phyloP scores from a whole-genome alignment of 257 asterid genomes.

The Plantago ovata region DNA sequence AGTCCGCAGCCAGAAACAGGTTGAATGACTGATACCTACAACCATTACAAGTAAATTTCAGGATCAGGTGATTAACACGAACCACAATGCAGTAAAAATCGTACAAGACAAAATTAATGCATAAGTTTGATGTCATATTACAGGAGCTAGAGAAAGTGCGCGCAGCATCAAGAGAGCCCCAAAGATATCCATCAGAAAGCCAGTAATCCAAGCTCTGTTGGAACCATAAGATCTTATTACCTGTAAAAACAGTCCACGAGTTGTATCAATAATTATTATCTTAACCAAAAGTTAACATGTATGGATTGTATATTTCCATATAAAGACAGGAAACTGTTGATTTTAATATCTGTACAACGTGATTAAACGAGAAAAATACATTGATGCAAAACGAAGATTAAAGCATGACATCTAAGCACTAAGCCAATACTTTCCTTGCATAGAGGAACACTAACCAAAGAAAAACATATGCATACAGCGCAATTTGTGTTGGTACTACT shows the following conservation, averaged over 20 bases:
- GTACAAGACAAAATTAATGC: background rate
- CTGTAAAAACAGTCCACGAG: constrained; percentile 35
- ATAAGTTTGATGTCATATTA: constrained; percentile 26
- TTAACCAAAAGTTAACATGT: background rate
- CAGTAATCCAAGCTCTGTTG: constrained; percentile 76
- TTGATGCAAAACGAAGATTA: background rate
- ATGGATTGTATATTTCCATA: too few relatives aligned
- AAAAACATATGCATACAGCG: background rate
- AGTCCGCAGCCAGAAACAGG: constrained; percentile 99
- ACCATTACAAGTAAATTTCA: constrained; percentile 4
- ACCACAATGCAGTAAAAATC: background rate
- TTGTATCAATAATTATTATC: background rate
- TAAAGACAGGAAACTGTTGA: background rate
- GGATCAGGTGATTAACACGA: constrained; percentile 8
- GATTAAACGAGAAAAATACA: background rate
- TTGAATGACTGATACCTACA: constrained; percentile 90
- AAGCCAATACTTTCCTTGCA: constrained; percentile 3
- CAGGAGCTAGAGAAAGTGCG: constrained; percentile 96
- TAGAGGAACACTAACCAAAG: constrained; percentile 2
- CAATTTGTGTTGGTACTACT: background rate
- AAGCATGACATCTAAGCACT: background rate
- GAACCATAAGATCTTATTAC: constrained; percentile 89
- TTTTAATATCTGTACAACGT: background rate
- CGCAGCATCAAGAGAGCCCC: constrained; percentile 93
- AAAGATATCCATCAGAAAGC: constrained; percentile 88